Base-by-base conservation (phyloP, 768 basidiomycete species). In the Tylopilus rubrobrunneus region DNA sequence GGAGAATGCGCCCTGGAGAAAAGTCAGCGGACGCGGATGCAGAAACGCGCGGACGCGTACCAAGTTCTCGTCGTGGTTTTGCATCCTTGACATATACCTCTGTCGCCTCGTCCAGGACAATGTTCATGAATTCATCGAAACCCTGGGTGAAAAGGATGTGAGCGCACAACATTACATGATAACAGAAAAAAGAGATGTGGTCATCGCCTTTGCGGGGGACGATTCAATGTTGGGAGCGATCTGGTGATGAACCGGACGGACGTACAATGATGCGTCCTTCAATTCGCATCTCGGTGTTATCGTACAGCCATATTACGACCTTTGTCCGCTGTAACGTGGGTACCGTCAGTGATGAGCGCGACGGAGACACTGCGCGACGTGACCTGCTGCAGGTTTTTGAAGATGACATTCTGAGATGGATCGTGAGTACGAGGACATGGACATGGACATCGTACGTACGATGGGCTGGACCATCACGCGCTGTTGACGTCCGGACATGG, bases 391-490 rank as follows among this genome's bases (percentile, higher is more conserved):
- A 97, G 79, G 74, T 96, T 92, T 86, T 96, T 95, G 81, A 97
- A 97, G 73, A 97, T 97, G 58, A 96, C 89, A 77, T 96, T 96
- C 92, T 95, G 58, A 29, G 51, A 37, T 23, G 41, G 34, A 10
- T 43, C 42, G 57, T 58, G 55, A 60, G 36, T 2, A n/a, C 9
- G 17, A 40, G 10, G n/a, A 28, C 17, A 44, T 44, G 31, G 25
- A 49, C 43, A 33, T 45, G 36, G 39, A 5, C 21, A 27, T 29
- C 40, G 48, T 46, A 77, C 91, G 64, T 73, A 96, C 95, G 86
- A 97, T 97, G 85, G 94, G 94, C 75, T 98, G 96, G 56, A 98
- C 96, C 92, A 98, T 93, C 80, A 98, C 95, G 69, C 93, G 89
- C 69, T 93, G 89, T 69, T 92, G 91, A 66, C 93, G 88, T 64